Conservation (phyloP, 1,284 basidiomycete genomes). For the Earliella scabrosa region DNA sequence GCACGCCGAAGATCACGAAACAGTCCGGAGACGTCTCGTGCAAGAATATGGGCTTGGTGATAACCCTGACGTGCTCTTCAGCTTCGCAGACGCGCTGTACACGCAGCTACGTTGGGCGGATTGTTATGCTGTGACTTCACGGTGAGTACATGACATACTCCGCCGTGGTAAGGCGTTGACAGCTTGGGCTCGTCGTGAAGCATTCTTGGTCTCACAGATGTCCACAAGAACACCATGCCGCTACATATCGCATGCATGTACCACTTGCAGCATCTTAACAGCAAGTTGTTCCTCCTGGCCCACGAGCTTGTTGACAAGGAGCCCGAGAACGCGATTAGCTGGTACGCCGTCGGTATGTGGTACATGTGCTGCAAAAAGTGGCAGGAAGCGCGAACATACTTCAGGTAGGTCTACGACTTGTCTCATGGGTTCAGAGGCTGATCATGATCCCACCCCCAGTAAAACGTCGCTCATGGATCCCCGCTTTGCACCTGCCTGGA, state of each 20-base stretch:
- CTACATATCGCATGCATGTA: conserved; percentile 98
- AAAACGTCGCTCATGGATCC: conserved; percentile 98
- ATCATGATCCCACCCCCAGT: too few relatives aligned
- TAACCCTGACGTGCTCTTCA: conserved; percentile 92
- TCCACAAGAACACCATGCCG: conserved; percentile 88
- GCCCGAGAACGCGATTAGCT: conserved; percentile 90
- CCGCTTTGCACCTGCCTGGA: conserved; percentile 95
- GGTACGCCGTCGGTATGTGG: conserved; percentile 99
- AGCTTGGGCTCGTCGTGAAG: too few relatives aligned
- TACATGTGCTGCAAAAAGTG: conserved; percentile 89
- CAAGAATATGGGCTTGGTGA: conserved; percentile 82
- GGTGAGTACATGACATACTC: conserved; percentile 57
- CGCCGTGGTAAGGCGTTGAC: too few relatives aligned
- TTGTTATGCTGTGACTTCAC: conserved; percentile 87
- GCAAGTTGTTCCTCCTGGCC: conserved; percentile 92
- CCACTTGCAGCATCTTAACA: conserved; percentile 89
- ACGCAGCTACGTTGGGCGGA: conserved; percentile 91
- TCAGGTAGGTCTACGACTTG: conserved; percentile 64
- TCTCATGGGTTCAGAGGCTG: too few relatives aligned
- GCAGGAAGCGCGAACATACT: conserved; percentile 89
- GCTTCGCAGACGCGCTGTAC: conserved; percentile 92
- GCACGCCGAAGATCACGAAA: conserved; percentile 80
- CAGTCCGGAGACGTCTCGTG: conserved; percentile 75
- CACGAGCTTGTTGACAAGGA: conserved; percentile 95
- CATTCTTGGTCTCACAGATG: conserved; percentile 79